phyloP scores from a whole-genome alignment of 2,329 filamentous ascomycete genomes.

The Simplicillium sp. region DNA sequence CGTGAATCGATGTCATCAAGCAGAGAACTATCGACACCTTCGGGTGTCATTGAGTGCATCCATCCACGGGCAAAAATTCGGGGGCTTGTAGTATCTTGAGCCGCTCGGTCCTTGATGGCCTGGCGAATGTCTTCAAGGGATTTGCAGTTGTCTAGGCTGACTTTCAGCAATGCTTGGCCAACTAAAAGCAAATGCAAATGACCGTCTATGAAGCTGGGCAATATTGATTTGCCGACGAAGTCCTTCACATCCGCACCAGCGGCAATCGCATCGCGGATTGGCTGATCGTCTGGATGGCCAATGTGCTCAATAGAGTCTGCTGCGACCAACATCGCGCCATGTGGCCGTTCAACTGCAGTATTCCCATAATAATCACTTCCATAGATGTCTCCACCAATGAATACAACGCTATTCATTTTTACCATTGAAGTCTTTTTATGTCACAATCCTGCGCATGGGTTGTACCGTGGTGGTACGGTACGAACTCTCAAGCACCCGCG shows the following conservation, averaged over 20 bases:
- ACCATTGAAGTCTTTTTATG: no score
- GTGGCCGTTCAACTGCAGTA: no score
- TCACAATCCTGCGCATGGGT: no score
- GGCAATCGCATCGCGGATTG: slow-evolving; percentile 13
- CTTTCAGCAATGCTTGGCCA: slow-evolving; percentile 42
- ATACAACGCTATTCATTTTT: no score
- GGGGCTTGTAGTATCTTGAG: slow-evolving; percentile 32
- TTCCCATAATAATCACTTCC: no score
- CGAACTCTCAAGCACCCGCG: no score
- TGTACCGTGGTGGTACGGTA: no score
- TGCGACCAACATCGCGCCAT: no score
- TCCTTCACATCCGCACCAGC: slow-evolving; percentile 15
- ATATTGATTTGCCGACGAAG: slow-evolving; percentile 25
- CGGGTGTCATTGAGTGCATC: slow-evolving; percentile 41
- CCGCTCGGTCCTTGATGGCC: slow-evolving; percentile 34
- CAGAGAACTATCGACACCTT: slow-evolving; percentile 30
- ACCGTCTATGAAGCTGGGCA: slow-evolving; percentile 49
- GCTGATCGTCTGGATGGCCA: slow-evolving; percentile 17
- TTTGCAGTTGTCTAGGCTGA: slow-evolving; percentile 37
- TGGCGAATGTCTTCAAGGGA: slow-evolving; percentile 37
- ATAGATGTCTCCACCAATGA: no score
- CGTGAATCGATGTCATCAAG: slow-evolving; percentile 43
- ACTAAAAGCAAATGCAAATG: slow-evolving; percentile 47
- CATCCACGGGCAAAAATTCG: slow-evolving; percentile 45
- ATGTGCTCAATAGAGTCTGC: slow-evolving; percentile 11